Conservation (phyloP, 345 rosid genomes). For the Kandelia obovata region DNA sequence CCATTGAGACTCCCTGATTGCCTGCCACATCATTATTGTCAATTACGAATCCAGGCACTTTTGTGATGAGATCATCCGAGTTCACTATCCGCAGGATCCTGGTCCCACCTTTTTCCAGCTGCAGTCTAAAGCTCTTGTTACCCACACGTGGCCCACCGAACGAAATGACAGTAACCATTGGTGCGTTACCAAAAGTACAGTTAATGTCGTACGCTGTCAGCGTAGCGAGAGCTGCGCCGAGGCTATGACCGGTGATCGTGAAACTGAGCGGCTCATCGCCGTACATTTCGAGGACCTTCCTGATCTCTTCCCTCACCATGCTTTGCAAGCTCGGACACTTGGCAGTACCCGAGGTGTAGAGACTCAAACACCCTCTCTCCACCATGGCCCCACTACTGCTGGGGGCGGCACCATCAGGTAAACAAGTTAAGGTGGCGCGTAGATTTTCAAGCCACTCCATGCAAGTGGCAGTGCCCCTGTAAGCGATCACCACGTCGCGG, state of each 20-base stretch:
- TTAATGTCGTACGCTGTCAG: conserved; percentile 51
- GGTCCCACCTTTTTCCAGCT: conserved; percentile 21
- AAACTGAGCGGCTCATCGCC: conserved; percentile 71
- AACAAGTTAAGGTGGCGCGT: conserved; percentile 21
- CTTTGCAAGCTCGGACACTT: conserved; percentile 52
- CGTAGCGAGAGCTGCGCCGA: conserved; percentile 87
- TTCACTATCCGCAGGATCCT: conserved; percentile 23
- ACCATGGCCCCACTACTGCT: conserved; percentile 59
- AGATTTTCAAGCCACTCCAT: conserved; percentile 31
- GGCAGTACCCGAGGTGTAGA: conserved; percentile 64
- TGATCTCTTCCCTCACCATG: conserved; percentile 61
- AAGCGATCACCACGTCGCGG: conserved; percentile 33
- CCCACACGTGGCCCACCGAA: conserved; percentile 36
- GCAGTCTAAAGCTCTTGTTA: conserved; percentile 17
- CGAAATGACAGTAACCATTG: conserved; percentile 20
- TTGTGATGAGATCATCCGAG: conserved; percentile 29
- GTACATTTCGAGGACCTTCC: conserved; percentile 48
- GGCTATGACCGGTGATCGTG: conserved; percentile 89
- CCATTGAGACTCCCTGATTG: background rate
- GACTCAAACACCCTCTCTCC: conserved; percentile 79
- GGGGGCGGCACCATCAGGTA: background rate
- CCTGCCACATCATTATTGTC: background rate
- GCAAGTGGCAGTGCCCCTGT: conserved; percentile 31
- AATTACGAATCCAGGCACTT: conserved; percentile 28
- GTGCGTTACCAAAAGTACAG: background rate